Evolutionary conservation across 1,284 basidiomycete species (phyloP), one percentile per base, ranked within the genome.

Genomic region (Puccinia horiana): DNA sequence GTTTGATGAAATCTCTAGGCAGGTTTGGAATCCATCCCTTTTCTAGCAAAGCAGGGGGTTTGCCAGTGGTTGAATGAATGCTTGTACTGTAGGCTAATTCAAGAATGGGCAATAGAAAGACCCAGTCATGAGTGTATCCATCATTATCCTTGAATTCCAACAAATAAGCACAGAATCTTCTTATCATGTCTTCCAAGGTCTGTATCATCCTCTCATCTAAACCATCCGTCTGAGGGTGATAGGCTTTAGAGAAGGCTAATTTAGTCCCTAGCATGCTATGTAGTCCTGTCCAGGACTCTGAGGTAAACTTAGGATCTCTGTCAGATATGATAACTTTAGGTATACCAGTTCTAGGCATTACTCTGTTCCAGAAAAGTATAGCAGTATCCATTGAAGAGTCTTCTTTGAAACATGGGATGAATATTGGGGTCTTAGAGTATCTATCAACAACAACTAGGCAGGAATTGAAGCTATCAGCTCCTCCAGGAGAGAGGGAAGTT

Each of bases 251-350:
- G 20, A 65, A 61, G 6, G 58, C n/a, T 9, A 78, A 16, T 37
- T 61, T 65, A 18, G 58, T 67, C 2, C 76, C 76, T 26, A 52
- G 29, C 18, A 78, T 42, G 29, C 63, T 78, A 6, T 49, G 32
- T 11, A 78, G 14, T 11, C 42, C n/a, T 32, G 1, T 49, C 76
- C 76, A 78, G 20, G n/a, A n/a, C n/a, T n/a, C n/a, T n/a, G n/a
- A n/a, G n/a, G n/a, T n/a, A n/a, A n/a, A n/a, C n/a, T n/a, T 77
- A 26, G 56, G 74, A 61, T 76, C 74, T 76, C 74, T 76, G 40
- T 61, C 58, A 29, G 54, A 37, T 12, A 77, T 77, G 32, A 77
- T 77, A 14, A 77, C 65, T n/a, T 32, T 23, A 44, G 58, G 58
- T 18, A 77, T 40, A 42, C 75, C 44, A 42, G 58, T 26, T 37